Conservation (phyloP, 768 basidiomycete species). For the Tylopilus sp. region DNA sequence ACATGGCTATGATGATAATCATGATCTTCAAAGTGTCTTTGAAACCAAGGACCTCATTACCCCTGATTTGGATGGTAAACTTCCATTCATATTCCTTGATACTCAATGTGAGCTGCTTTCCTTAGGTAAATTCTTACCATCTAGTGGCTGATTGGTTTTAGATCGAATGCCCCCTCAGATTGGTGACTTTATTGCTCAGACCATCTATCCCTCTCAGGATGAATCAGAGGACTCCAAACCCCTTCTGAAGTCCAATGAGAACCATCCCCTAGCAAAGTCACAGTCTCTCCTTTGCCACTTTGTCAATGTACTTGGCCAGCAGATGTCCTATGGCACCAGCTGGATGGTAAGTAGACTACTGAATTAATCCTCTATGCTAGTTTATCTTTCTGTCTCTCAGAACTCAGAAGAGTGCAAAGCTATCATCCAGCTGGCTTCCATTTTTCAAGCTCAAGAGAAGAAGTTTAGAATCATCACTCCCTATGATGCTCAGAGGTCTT, state of each 20-base stretch:
- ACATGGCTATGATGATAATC: slow-evolving; percentile 66
- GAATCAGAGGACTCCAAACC: slow-evolving; percentile 19
- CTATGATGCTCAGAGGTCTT: slow-evolving; percentile 68
- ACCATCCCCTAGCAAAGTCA: slow-evolving; percentile 45
- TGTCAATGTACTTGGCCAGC: slow-evolving; percentile 51
- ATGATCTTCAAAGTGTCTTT: slow-evolving; percentile 71
- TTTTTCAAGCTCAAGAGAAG: slow-evolving; percentile 48
- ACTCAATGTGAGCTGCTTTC: slow-evolving; percentile 72
- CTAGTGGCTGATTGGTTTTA: slow-evolving; percentile 27
- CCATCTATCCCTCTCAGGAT: slow-evolving; percentile 53
- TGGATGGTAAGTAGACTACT: slow-evolving; percentile 32
- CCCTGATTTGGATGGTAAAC: slow-evolving; percentile 21
- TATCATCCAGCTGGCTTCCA: slow-evolving; percentile 53
- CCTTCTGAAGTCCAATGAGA: slow-evolving; percentile 47
- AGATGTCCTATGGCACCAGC: slow-evolving; percentile 36
- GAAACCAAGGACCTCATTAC: slow-evolving; percentile 59
- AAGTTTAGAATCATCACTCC: slow-evolving; percentile 73
- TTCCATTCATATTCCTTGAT: slow-evolving; percentile 52
- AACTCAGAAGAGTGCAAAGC: slow-evolving; percentile 57
- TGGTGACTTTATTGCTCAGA: slow-evolving; percentile 66
- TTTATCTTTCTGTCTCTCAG: slow-evolving; percentile 34
- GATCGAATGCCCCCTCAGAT: slow-evolving; percentile 85
- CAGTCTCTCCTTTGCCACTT: slow-evolving; percentile 55
- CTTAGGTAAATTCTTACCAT: neutral
- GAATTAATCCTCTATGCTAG: neutral